phyloP scores from a whole-genome alignment of 306 rosid species.

The Quercus mongolica region DNA sequence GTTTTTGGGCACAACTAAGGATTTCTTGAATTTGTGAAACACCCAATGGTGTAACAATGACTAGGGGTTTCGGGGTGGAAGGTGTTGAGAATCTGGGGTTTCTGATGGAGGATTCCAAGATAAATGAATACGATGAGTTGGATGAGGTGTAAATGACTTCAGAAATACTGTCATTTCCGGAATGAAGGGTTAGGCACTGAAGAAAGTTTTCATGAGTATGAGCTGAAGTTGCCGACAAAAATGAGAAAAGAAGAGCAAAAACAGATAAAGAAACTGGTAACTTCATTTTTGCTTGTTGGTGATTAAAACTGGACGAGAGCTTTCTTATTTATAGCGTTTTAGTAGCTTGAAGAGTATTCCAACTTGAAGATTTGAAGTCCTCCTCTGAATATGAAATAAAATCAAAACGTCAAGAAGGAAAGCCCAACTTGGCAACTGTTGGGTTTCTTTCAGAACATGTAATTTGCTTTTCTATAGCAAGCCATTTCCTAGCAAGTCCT shows the following conservation, averaged over 20 bases:
- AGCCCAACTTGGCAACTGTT: too few species aligned
- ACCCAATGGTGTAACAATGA: constrained; percentile 9
- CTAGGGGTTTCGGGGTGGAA: not conserved
- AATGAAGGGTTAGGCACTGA: constrained; percentile 14
- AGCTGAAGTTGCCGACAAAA: constrained; percentile 14
- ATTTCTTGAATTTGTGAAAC: constrained; percentile 16
- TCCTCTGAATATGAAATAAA: too few species aligned
- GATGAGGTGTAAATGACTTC: constrained; percentile 4
- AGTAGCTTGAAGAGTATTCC: not conserved
- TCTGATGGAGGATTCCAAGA: not conserved
- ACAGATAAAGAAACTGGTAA: not conserved
- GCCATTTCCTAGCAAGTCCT: too few species aligned
- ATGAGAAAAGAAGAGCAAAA: not conserved
- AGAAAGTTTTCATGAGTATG: constrained; percentile 14
- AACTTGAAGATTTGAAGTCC: too few species aligned
- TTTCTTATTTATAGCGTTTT: constrained; percentile 1
- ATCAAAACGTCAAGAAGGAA: too few species aligned
- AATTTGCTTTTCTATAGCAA: too few species aligned
- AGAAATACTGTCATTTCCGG: not conserved
- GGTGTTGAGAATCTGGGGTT: constrained; percentile 8
- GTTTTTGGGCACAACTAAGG: constrained; percentile 1
- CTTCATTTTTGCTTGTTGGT: constrained; percentile 7
- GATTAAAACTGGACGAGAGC: not conserved
- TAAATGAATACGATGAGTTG: not conserved
- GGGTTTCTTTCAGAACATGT: too few species aligned